Conservation (phyloP, 441 rosid genomes). For the Adansonia gregorii region DNA sequence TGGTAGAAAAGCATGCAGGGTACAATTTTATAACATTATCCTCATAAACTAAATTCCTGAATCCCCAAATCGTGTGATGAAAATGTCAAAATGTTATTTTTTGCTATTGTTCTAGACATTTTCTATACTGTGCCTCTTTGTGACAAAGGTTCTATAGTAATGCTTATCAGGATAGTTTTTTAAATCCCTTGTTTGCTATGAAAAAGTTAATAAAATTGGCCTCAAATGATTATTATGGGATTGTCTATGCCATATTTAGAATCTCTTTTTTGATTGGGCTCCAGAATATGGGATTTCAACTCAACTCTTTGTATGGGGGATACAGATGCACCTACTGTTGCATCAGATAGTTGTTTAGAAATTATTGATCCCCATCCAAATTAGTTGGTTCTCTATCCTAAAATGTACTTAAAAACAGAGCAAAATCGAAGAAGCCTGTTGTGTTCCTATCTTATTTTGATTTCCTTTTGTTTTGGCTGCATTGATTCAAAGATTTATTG, state of each 20-base stretch:
- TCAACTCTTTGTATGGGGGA: background rate
- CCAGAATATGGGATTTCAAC: constrained; percentile 1
- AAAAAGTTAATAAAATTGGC: background rate
- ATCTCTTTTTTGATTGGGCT: background rate
- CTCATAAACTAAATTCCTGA: background rate
- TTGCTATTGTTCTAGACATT: constrained; percentile 13
- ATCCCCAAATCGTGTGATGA: background rate
- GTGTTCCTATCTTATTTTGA: background rate
- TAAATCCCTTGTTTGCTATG: background rate
- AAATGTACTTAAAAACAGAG: background rate
- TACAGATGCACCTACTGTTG: background rate
- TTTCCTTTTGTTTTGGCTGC: background rate
- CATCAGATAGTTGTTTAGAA: background rate
- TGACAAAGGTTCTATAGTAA: background rate
- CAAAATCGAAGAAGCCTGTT: background rate
- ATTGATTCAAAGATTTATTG: constrained; percentile 1
- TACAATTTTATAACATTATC: background rate
- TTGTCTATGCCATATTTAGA: background rate
- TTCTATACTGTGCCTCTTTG: background rate
- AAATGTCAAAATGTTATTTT: background rate
- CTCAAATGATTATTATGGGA: constrained; percentile 4
- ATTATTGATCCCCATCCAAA: background rate
- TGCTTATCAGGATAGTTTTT: background rate
- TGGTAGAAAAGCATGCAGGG: constrained; percentile 25
- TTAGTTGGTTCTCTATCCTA: background rate